These are phyloP conservation scores for Halteria grandinella DNA, from an alignment of 73 alveolate species.

Conservation along the genomic window DNA sequence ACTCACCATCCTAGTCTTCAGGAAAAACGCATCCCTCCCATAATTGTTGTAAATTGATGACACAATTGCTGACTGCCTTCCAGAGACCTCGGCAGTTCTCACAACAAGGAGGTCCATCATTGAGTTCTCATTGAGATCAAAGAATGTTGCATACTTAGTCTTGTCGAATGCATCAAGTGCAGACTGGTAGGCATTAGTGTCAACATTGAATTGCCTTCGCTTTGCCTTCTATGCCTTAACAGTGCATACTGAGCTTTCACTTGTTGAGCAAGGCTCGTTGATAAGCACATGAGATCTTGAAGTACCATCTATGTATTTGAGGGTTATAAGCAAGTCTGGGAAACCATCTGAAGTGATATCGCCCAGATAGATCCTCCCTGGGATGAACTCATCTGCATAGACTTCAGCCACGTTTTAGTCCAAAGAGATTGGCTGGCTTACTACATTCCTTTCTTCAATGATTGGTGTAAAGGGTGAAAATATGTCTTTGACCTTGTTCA, in stretches of 20 bases:
- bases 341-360: constrained; percentile 75
- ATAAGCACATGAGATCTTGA: constrained; percentile 26
- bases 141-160: constrained; percentile 58
- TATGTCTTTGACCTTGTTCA: constrained; percentile 40
- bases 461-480: constrained; percentile 31
- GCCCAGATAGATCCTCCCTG: constrained; percentile 69
- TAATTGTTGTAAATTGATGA: constrained; percentile 58
- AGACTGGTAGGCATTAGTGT: constrained; percentile 9
- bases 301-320: constrained; percentile 40
- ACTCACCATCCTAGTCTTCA: constrained; percentile 42
- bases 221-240: constrained; percentile 26
- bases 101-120: constrained; percentile 65
- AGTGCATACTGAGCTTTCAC: constrained; percentile 9
- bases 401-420: constrained; percentile 37
- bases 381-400: constrained; percentile 52
- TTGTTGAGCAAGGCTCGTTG: constrained; percentile 34
- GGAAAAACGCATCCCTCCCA: constrained; percentile 55
- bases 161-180: constrained; percentile 24
- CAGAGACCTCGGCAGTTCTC: too few relatives aligned
- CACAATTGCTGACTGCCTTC: constrained; percentile 11
- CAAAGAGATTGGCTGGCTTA: constrained; percentile 21
- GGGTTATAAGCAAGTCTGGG: constrained; percentile 71
- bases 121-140: constrained; percentile 68
- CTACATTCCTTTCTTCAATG: constrained; percentile 39
- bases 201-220: constrained; percentile 21